Evolutionary conservation across 768 basidiomycete genomes (phyloP), one percentile per base, ranked within the genome.

Genomic region (Trametes coccinea): DNA sequence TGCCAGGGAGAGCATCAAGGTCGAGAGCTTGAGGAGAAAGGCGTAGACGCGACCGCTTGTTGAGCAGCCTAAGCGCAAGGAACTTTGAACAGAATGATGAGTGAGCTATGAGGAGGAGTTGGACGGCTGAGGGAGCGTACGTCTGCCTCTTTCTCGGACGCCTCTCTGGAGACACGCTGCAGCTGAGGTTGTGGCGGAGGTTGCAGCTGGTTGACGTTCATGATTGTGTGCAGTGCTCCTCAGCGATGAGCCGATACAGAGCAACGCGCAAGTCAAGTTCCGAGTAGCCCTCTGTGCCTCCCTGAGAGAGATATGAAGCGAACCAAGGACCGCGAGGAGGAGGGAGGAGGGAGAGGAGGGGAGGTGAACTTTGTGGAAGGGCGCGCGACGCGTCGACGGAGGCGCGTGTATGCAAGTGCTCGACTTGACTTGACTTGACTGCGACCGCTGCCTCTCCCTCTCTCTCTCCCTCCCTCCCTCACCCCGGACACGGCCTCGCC

Each of bases 41-140:
- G 51, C 80, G 78, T 45, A 89, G 77, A 64, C 91, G 87, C 39
- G 83, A 75, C 52, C 85, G 83, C 69, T 89, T 92, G 66, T 83
- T 82, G 27, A 84, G 60, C 9, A 79, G 73, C 16, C 69, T 68
- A 11, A 72, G 62, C 22, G 67, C 68, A 9, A 74, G 64, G 47
- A 74, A 72, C 70, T 71, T 47, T 3, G 37, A 34, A 17, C 29
- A 58, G 34, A 11, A 6, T 5, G 34, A 37, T 0, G 1, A 4
- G 13, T 49, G 22, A 57, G 45, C 14, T 29, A 16, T 51, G 9
- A 22, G 30, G 8, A 49, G 16, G 16, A 48, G 39, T 4, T 13
- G n/a, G 22, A 22, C 29, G 16, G 13, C 22, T 14, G 16, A 45
- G 14, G 29, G 34, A 4, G 64, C 71, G 53, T 46, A 73, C 72